A percentile compares a stretch with the other conserved stretches of the same genome.
Evolutionary conservation across 2,329 filamentous ascomycete genomes (phyloP).

Genomic region (Epichloe typhina): DNA sequence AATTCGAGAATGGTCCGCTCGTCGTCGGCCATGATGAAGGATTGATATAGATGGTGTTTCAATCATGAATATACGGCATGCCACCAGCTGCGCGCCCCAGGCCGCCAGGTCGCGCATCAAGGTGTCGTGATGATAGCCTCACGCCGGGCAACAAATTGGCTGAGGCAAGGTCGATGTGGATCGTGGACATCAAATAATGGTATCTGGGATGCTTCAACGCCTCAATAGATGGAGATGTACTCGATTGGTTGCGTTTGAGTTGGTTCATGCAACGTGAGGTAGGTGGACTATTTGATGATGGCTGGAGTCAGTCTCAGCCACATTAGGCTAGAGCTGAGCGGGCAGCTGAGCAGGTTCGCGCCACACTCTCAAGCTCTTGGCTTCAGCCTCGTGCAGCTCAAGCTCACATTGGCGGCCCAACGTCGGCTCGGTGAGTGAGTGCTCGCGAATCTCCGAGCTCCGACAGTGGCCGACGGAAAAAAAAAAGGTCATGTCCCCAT

Average conservation of each 20-base stretch:
- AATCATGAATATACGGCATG: neutral
- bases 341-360: neutral
- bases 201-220: too few species aligned
- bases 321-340: neutral
- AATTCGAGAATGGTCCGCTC: constrained; percentile 72
- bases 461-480: constrained; percentile 14
- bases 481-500: neutral
- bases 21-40: constrained; percentile 48
- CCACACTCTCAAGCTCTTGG: constrained; percentile 3
- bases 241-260: neutral
- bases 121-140: neutral
- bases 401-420: constrained; percentile 1
- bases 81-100: neutral
- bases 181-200: neutral
- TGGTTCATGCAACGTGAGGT: neutral
- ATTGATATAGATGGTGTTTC: neutral
- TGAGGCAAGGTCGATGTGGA: neutral
- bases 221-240: neutral
- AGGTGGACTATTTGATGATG: neutral
- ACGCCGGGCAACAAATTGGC: neutral
- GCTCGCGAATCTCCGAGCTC: constrained; percentile 16
- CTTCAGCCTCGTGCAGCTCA: neutral
- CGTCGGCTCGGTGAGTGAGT: constrained; percentile 9
- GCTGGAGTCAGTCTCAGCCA: neutral
- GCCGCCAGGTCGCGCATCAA: neutral